Conservation (phyloP, 352 stramenopile genomes). For the Pythium aristosporum region DNA sequence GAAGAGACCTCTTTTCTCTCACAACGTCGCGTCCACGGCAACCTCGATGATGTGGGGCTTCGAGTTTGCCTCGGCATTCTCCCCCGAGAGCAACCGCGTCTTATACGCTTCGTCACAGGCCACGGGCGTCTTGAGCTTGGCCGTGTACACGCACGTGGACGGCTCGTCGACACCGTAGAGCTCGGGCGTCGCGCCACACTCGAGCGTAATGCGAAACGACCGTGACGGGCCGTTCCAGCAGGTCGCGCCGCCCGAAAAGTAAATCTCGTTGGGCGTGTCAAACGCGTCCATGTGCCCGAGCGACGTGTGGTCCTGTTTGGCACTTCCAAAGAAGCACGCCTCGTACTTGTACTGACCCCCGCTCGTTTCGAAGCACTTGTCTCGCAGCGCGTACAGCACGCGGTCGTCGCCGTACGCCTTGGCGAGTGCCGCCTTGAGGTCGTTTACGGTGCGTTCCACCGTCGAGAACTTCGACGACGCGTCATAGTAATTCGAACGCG, state of each 20-base stretch:
- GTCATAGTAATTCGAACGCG: conserved; percentile 46
- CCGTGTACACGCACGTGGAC: conserved; percentile 83
- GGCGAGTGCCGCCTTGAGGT: conserved; percentile 36
- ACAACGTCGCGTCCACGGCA: conserved; percentile 48
- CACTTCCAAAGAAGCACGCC: conserved; percentile 81
- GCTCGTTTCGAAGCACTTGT: conserved; percentile 68
- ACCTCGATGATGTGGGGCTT: conserved; percentile 64
- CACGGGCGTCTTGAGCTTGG: conserved; percentile 74
- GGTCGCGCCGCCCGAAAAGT: conserved; percentile 66
- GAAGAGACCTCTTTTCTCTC: conserved; percentile 7
- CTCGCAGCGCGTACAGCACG: conserved; percentile 63
- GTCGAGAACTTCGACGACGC: conserved; percentile 37
- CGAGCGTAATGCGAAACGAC: conserved; percentile 72
- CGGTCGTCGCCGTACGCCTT: conserved; percentile 65
- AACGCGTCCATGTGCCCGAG: conserved; percentile 68
- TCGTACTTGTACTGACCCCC: conserved; percentile 86
- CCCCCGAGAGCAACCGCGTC: conserved; percentile 10
- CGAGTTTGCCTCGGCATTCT: conserved; percentile 11
- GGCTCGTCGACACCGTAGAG: conserved; percentile 81
- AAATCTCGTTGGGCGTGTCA: conserved; percentile 32
- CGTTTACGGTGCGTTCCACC: conserved; percentile 14
- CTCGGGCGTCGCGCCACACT: conserved; percentile 62
- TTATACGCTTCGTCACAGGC: conserved; percentile 48
- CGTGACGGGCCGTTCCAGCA: conserved; percentile 89
- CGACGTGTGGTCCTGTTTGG: conserved; percentile 78